Percentiles rank a stretch among this genome's conserved stretches.
These are phyloP conservation scores for Asterochloris sp. DNA, from an alignment of 139 green algal genomes.

Conservation along the genomic window DNA sequence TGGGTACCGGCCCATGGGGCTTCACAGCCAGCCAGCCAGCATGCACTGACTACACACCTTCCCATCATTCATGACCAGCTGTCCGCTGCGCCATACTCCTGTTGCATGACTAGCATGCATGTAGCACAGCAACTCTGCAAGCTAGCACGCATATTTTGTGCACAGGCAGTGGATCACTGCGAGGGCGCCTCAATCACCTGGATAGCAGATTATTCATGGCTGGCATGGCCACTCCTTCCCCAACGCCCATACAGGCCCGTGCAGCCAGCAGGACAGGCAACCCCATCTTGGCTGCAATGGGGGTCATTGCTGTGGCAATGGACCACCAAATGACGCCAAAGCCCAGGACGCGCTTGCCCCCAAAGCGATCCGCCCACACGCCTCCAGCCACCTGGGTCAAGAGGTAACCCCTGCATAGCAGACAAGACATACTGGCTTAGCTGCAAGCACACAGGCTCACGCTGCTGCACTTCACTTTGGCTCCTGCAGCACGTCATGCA, in stretches of 20 bases:
- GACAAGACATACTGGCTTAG: not conserved
- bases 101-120: too few relatives aligned
- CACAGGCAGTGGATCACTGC: not conserved
- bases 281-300: conserved; percentile 76
- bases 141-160: too few relatives aligned
- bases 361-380: conserved; percentile 88
- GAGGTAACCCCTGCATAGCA: conserved; percentile 44
- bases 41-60: too few relatives aligned
- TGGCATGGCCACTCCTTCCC: conserved; percentile 97
- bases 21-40: too few relatives aligned
- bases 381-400: conserved; percentile 87
- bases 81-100: too few relatives aligned
- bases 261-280: conserved; percentile 78
- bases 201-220: conserved; percentile 98
- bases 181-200: conserved; percentile 32
- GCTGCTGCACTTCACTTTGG: not conserved
- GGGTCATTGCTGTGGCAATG: conserved; percentile 87
- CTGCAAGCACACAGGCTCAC: too few relatives aligned
- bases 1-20: too few relatives aligned
- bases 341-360: conserved; percentile 91
- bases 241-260: conserved; percentile 91
- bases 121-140: too few relatives aligned
- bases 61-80: too few relatives aligned
- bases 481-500: not conserved
- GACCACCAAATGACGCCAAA: conserved; percentile 97